Evolutionary conservation across 495 filamentous ascomycete species (phyloP), one percentile per base, ranked within the genome.

Genomic region (Xylaria acuta): DNA sequence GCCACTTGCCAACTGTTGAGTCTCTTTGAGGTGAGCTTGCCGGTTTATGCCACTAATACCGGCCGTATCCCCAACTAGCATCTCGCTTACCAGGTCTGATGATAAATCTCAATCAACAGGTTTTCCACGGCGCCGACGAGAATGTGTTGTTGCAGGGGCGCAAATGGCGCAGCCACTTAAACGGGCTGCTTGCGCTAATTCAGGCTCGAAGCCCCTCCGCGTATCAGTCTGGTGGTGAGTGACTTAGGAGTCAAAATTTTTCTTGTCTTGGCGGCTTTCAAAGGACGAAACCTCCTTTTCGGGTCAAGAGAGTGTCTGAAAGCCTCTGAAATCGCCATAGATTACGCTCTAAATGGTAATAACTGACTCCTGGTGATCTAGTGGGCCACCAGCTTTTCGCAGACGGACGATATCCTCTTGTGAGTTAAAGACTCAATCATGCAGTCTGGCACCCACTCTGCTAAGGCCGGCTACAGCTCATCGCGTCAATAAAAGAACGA

Each of bases 401-500:
- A 25, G 25, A 54, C 3, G 69, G 34, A 36, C 69, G 62, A 65
- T 71, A 71, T 59, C 25, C 40, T 2, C 62, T 65, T 32, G 69
- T 71, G 16, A 66, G 69, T 58, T 47, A 0, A 34, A 30, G 7
- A 18, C 8, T 43, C 58, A 41, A 20, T 30, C 54, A 36, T 58
- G 6, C 18, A 1, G 18, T 38, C 14, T 65, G 4, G n/a, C 11
- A 49, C 20, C 22, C 51, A 2, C 22, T n/a, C 5, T 45, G 45
- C 45, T 71, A 71, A 70, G 0, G 3, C 14, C 7, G 2, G 36
- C 12, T n/a, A 32, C 14, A 74, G 72, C 72, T 74, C 43, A 62
- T 78, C 9, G 71, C 75, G 14, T 45, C 73, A 25, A 40, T 77
- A 7, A 71, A 72, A 4, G 25, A 62, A 41, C 69, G 77, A 16